Evolutionary conservation across 768 basidiomycete genomes (phyloP).

Genomic region (Pisolithus orientalis): DNA sequence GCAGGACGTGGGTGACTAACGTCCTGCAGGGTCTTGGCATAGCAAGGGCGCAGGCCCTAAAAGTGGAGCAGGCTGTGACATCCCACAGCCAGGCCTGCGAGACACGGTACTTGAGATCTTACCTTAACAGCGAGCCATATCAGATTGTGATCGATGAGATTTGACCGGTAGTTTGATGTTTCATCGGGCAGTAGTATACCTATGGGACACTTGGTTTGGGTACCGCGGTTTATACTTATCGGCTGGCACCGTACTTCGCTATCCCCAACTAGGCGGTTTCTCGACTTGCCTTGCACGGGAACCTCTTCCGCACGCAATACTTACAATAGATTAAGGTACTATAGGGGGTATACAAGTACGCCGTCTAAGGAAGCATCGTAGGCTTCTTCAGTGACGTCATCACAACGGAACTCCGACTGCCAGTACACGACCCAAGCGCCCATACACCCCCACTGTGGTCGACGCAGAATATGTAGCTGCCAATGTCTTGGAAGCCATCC

Average conservation of each 20-base stretch:
- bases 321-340: not conserved
- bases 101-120: not conserved
- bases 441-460: slow-evolving; percentile 7
- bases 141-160: not conserved
- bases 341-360: slow-evolving; percentile 5
- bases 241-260: no score
- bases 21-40: slow-evolving; percentile 14
- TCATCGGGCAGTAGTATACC: not conserved
- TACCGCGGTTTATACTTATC: no score
- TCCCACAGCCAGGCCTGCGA: slow-evolving; percentile 2
- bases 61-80: slow-evolving; percentile 1
- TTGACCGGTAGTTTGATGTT: not conserved
- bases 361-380: slow-evolving; percentile 6
- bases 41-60: not conserved
- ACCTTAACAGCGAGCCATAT: not conserved
- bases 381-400: slow-evolving; percentile 3
- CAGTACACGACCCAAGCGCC: slow-evolving; percentile 6
- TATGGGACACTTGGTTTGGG: not conserved
- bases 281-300: not conserved
- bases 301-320: not conserved
- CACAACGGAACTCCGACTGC: slow-evolving; percentile 2
- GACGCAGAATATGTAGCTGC: slow-evolving; percentile 13
- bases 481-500: slow-evolving; percentile 19
- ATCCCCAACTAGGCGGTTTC: no score
- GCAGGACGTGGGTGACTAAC: slow-evolving; percentile 16